Evolutionary conservation across 345 rosid genomes (phyloP).

Genomic region (Lepidium aucheri): DNA sequence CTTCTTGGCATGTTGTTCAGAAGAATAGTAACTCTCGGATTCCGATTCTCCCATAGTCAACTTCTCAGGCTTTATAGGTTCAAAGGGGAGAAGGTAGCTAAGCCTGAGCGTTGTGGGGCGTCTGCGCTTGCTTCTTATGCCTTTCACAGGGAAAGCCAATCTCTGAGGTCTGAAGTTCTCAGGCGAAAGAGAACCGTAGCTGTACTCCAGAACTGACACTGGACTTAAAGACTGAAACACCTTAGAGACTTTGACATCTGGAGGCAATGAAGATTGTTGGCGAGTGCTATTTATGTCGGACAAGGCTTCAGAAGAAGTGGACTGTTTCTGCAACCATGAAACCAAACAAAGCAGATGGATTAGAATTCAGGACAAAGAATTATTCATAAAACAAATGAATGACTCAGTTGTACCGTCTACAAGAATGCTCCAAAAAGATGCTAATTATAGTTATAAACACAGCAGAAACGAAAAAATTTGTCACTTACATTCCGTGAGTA

Average conservation of each 20-base stretch:
- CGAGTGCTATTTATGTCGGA: conserved; percentile 20
- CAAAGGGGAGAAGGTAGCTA: conserved; percentile 20
- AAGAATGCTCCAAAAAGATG: background rate
- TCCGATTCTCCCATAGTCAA: conserved; percentile 21
- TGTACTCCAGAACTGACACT: conserved; percentile 75
- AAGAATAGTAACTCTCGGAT: conserved; percentile 17
- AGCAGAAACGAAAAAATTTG: background rate
- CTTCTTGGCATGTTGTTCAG: conserved; percentile 34
- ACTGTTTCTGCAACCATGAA: conserved; percentile 33
- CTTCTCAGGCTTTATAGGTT: conserved; percentile 13
- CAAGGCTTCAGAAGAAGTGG: conserved; percentile 31
- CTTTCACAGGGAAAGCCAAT: conserved; percentile 46
- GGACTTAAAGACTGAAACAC: conserved; percentile 59
- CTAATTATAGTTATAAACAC: background rate
- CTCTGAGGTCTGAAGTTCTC: conserved; percentile 29
- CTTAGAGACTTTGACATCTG: conserved; percentile 36
- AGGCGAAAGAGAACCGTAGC: conserved; percentile 46
- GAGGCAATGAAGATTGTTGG: conserved; percentile 21
- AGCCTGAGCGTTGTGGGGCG: conserved; percentile 31
- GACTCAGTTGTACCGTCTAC: background rate
- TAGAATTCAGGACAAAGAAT: background rate
- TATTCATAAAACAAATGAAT: background rate
- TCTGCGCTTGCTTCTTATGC: conserved; percentile 72
- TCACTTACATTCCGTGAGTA: background rate
- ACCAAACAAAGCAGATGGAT: background rate